These are phyloP conservation scores for Daldinia grandis DNA, from an alignment of 495 filamentous ascomycete genomes.

Conservation along the genomic window DNA sequence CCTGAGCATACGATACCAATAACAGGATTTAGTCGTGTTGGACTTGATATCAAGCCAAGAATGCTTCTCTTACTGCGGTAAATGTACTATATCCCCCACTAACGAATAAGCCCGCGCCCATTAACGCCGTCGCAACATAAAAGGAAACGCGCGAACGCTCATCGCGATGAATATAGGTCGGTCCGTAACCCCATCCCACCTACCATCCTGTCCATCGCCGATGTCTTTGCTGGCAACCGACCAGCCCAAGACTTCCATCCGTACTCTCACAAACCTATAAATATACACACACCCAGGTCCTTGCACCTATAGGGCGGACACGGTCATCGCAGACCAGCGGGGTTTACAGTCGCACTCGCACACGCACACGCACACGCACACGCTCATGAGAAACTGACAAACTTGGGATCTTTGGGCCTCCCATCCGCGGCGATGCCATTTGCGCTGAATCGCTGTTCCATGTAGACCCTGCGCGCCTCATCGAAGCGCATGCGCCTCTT, in stretches of 20 bases:
- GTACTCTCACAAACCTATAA: conserved; percentile 5
- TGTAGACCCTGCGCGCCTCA: conserved; percentile 86
- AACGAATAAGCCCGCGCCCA: conserved; percentile 11
- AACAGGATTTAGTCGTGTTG: not conserved
- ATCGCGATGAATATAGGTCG: conserved; percentile 21
- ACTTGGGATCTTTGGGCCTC: conserved; percentile 89
- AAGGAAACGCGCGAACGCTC: conserved; percentile 14
- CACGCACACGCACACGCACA: not conserved
- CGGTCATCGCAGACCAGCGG: not conserved
- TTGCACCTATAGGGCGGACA: not conserved
- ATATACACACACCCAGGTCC: conserved; percentile 6
- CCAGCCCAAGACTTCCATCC: conserved; percentile 10
- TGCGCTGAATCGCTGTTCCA: conserved; percentile 81
- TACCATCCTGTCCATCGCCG: not conserved
- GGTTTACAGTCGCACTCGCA: no score
- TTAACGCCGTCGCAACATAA: conserved; percentile 27
- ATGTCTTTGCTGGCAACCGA: conserved; percentile 6
- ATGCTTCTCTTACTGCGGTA: not conserved
- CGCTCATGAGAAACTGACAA: conserved; percentile 83
- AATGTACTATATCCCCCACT: not conserved
- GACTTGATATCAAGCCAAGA: not conserved
- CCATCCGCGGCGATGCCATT: conserved; percentile 91
- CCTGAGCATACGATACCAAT: not conserved
- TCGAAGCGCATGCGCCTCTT: conserved; percentile 79
- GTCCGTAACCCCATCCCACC: conserved; percentile 1